Evolutionary conservation across 2,329 filamentous ascomycete species (phyloP).

Genomic region (Niveomyces coronatus): DNA sequence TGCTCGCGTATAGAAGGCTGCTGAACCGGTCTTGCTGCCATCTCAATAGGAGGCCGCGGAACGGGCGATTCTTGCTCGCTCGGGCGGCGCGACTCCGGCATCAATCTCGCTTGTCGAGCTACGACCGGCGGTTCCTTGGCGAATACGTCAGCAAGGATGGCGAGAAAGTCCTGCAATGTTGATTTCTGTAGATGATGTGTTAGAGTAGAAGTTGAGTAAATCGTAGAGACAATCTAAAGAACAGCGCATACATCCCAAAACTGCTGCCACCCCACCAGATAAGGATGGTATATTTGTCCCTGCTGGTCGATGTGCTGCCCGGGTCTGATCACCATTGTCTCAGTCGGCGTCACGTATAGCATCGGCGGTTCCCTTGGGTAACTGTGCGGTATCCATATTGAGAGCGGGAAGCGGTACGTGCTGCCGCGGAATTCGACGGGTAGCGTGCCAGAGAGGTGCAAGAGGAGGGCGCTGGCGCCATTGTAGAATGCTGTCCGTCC

Average conservation of each 20-base stretch:
- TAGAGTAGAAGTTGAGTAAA: no score
- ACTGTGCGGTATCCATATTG: constrained; percentile 84
- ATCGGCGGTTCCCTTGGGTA: constrained; percentile 83
- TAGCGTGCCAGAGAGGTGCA: constrained; percentile 78
- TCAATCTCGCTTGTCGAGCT: constrained; percentile 49
- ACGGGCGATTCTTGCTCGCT: constrained; percentile 49
- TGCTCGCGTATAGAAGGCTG: constrained; percentile 23
- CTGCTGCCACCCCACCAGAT: constrained; percentile 78
- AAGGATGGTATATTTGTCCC: constrained; percentile 90
- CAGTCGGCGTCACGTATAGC: constrained; percentile 78
- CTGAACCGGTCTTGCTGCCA: constrained; percentile 33
- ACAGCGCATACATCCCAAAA: constrained; percentile 72
- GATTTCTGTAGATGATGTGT: constrained; percentile 75
- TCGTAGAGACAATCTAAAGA: no score
- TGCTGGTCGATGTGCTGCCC: constrained; percentile 94
- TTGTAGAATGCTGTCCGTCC: constrained; percentile 72
- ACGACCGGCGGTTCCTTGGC: constrained; percentile 90
- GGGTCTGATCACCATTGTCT: constrained; percentile 79
- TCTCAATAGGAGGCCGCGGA: constrained; percentile 61
- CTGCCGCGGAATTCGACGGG: constrained; percentile 86
- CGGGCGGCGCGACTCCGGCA: constrained; percentile 23
- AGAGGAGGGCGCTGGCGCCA: constrained; percentile 74
- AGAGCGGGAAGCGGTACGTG: constrained; percentile 83
- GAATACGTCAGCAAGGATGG: constrained; percentile 76
- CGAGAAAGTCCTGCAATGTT: constrained; percentile 70